Evolutionary conservation across 805 yeast genomes (phyloP).

Genomic region (Wickerhamomyces bovis): DNA sequence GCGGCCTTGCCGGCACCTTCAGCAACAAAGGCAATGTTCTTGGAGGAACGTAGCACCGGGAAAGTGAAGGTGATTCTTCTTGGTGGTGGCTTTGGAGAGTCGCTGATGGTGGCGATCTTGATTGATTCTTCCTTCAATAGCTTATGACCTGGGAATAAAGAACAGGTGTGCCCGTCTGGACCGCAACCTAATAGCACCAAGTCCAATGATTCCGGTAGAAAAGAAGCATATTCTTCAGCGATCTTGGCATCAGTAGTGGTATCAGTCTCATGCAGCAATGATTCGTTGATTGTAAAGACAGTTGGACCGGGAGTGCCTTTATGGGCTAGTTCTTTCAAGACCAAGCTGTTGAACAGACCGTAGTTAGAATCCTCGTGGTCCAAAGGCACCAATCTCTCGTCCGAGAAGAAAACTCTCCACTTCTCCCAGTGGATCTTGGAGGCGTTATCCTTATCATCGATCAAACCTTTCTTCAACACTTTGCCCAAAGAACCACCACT

Average conservation of each 20-base stretch:
- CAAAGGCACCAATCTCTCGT: constrained; percentile 84
- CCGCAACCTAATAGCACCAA: constrained; percentile 83
- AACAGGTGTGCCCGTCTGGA: constrained; percentile 95
- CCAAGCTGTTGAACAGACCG: constrained; percentile 62
- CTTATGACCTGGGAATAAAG: constrained; percentile 80
- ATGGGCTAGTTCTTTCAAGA: constrained; percentile 32
- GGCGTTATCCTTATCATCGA: constrained; percentile 44
- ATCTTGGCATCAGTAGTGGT: constrained; percentile 42
- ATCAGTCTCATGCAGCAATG: constrained; percentile 50
- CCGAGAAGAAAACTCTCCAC: constrained; percentile 84
- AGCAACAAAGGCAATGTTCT: constrained; percentile 70
- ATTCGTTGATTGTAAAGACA: constrained; percentile 60
- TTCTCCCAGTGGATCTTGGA: constrained; percentile 53
- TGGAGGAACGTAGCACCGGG: constrained; percentile 53
- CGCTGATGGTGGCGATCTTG: constrained; percentile 58
- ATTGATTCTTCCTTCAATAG: constrained; percentile 49
- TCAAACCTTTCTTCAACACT: constrained; percentile 56
- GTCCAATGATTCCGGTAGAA: constrained; percentile 53
- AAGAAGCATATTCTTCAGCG: constrained; percentile 56
- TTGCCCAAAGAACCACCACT: constrained; percentile 90
- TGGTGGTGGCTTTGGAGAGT: constrained; percentile 93
- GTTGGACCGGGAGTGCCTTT: constrained; percentile 42
- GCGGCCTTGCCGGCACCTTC: constrained; percentile 83
- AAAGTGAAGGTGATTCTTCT: constrained; percentile 86
- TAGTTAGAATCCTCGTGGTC: constrained; percentile 81